Conservation (phyloP, 345 rosid species). For the thale cress (Arabidopsis thaliana) region DNA sequence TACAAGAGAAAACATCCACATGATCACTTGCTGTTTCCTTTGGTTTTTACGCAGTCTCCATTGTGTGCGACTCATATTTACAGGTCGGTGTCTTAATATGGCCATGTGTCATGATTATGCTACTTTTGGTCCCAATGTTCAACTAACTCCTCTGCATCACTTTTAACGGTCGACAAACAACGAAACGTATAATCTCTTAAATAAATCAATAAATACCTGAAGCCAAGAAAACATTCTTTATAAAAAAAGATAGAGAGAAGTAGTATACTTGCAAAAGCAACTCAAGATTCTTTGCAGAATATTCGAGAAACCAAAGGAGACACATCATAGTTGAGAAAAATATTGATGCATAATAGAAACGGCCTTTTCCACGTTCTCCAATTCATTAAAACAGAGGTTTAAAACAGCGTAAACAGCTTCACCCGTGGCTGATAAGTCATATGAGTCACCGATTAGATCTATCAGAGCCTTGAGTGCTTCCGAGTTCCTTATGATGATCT, state of each 20-base stretch:
- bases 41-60: not conserved
- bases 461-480: too few species aligned
- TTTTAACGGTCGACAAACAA: constrained; percentile 8
- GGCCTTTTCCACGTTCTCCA: too few species aligned
- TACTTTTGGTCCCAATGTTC: constrained; percentile 22
- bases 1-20: constrained; percentile 6
- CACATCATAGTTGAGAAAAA: not conserved
- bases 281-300: not conserved
- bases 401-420: too few species aligned
- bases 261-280: not conserved
- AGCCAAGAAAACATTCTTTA: not conserved
- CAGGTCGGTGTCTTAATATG: not conserved
- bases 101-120: constrained; percentile 6
- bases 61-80: not conserved
- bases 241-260: not conserved
- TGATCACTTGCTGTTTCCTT: constrained; percentile 5
- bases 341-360: not conserved
- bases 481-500: too few species aligned
- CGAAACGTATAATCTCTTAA: constrained; percentile 4
- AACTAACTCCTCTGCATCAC: constrained; percentile 15
- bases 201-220: constrained; percentile 5
- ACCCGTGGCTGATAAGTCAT: too few species aligned
- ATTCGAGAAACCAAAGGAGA: not conserved
- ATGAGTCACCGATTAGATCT: too few species aligned
- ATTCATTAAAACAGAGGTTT: too few species aligned